These are phyloP conservation scores for Jaapia argillacea DNA, from an alignment of 768 basidiomycete genomes.

Conservation along the genomic window DNA sequence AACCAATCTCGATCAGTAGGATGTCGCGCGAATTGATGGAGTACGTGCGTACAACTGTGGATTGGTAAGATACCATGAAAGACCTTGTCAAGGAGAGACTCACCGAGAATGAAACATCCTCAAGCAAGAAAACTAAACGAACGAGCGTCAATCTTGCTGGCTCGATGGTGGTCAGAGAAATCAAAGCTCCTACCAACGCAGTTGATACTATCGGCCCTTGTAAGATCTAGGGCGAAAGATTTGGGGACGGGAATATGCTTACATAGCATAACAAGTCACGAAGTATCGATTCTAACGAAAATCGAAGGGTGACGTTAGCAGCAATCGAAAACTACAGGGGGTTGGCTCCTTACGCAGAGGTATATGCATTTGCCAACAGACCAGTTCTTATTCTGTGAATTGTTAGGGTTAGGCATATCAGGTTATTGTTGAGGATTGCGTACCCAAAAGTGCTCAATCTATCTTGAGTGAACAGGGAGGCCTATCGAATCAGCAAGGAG, in stretches of 20 bases:
- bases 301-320: slow-evolving; percentile 12
- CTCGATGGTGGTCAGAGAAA: neutral
- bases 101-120: too few species aligned
- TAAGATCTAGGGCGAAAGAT: neutral
- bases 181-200: neutral
- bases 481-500: neutral
- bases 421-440: neutral
- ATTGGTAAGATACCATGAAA: too few species aligned
- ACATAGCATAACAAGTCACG: neutral
- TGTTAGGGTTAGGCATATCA: neutral
- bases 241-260: neutral
- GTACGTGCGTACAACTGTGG: too few species aligned
- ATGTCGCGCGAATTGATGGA: too few species aligned
- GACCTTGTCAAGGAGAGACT: too few species aligned
- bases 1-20: too few species aligned
- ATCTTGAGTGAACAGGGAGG: neutral
- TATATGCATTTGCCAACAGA: slow-evolving; percentile 22
- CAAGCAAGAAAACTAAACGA: too few species aligned
- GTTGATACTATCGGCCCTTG: neutral
- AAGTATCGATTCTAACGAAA: slow-evolving; percentile 11
- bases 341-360: slow-evolving; percentile 24
- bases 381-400: slow-evolving; percentile 13
- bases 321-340: slow-evolving; percentile 17
- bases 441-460: neutral
- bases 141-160: too few species aligned